Evolutionary conservation across 176 grass and related monocot genomes (phyloP), one percentile per base, ranked within the genome.

Genomic region (Ampelocalamus luodianensis): DNA sequence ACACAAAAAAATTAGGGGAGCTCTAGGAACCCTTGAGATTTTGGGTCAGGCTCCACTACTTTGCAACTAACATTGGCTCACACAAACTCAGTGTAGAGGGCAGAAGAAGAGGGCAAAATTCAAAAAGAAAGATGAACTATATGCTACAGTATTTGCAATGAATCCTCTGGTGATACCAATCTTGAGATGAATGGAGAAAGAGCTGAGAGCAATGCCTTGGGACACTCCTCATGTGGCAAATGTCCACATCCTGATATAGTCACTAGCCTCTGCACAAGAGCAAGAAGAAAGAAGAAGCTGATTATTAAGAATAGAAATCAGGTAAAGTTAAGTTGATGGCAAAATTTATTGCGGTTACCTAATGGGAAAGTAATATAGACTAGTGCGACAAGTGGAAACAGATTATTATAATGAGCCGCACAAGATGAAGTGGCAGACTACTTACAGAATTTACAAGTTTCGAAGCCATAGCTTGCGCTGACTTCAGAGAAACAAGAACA

Each of bases 201-300:
- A 63, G 96, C 96, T 5, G 93, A 93, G 20, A 98, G 93, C 23
- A 98, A 88, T 38, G 91, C 93, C 76, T 94, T 93, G 48, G 96
- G 93, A 73, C 96, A 98, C 86, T 98, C 96, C 85, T 98, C 96
- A 67, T 98, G 96, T 51, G 96, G 96, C 81, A 98, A 65, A 89
- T 98, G 96, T 40, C 96, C 96, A 46, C 96, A 98, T 65, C 86
- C 88, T 11, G 96, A 98, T 87, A 98, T 95, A 17, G 89, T 89
- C 65, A 98, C 78, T 68, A 98, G 76, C 74, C 93, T 95, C 96
- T 98, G 93, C 73, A 80, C 64, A 81, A 74, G 0, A 83, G 60
- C 22, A 84, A 62, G 37, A 36, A 39, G 67, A 43, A 81, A 83
- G 56, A 77, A 39, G 1, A 72, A 49, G 1, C 22, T 23, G 38